These are phyloP conservation scores for Drechslerella dactyloides DNA, from an alignment of 2,329 filamentous ascomycete genomes.

Conservation along the genomic window DNA sequence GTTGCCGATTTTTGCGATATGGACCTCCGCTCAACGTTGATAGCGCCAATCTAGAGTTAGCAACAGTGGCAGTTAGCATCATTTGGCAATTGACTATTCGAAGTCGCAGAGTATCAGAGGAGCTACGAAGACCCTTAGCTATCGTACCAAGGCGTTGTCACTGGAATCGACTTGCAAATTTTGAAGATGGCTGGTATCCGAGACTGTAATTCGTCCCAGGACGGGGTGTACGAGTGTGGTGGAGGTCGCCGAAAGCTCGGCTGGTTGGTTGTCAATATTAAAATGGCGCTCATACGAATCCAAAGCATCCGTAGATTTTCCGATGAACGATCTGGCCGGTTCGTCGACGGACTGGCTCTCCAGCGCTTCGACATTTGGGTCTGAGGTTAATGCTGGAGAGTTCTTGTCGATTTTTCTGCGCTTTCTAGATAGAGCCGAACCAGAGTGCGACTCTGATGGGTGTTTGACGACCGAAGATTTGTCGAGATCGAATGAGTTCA, in stretches of 20 bases:
- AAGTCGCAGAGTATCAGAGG: neutral
- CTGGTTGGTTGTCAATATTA: constrained; percentile 2
- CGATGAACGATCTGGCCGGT: neutral
- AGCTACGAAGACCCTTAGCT: too few species aligned
- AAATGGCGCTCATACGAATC: constrained; percentile 27
- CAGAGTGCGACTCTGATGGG: neutral
- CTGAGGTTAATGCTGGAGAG: neutral
- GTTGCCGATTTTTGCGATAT: neutral
- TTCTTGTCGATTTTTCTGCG: constrained; percentile 12
- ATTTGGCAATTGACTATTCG: too few species aligned
- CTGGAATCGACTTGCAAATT: neutral
- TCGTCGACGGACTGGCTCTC: neutral
- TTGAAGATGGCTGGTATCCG: constrained; percentile 13
- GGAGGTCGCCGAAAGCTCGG: neutral
- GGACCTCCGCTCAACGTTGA: too few species aligned
- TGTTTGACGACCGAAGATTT: neutral
- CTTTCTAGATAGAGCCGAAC: constrained; percentile 15
- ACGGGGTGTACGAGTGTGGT: constrained; percentile 16
- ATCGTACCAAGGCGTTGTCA: neutral
- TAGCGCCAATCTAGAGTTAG: too few species aligned
- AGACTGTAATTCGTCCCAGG: constrained; percentile 24
- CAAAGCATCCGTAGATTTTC: neutral
- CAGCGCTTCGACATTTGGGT: neutral
- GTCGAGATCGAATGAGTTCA: constrained; percentile 20
- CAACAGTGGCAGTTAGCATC: too few species aligned